Evolutionary conservation across 1,139 yeast genomes (phyloP), one percentile per base, ranked within the genome.

Genomic region (Debaryomyces udenii): DNA sequence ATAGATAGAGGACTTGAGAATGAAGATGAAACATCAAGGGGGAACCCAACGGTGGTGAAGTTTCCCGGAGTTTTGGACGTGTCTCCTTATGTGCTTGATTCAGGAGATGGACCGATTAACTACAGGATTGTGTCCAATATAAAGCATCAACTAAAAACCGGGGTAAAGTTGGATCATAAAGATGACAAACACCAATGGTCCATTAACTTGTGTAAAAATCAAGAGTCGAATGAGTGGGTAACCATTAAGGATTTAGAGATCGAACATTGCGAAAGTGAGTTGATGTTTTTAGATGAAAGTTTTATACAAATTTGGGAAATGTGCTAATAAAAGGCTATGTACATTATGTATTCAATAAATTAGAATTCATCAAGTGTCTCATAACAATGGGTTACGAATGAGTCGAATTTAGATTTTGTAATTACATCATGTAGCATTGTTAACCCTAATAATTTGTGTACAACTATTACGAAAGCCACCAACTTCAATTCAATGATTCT

Each of bases 261-360:
- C 1, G 68, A 64, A 29, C 57, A 58, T 11, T 71, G 76, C 30
- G 81, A 81, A 32, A 67, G 70, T 36, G 90, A 84, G 48, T 64
- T 86, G 38, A 53, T 87, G 39, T 83, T 85, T 51, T 58, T 86
- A 28, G 73, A 75, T 33, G 88, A 84, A 48, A 76, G 80, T 35
- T 81, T 79, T 58, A 63, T 87, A 31, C 91, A 85, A 57, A 63
- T 86, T 13, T 86, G 94, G 94, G 76, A 79, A 50, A 40, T 24
- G 28, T 20, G 35, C 23, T 42, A 20, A 39, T n/a, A 15, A 17
- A 18, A 13, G 27, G 4, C 24, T 39, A 39, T 36, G 39, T 36
- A 35, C 35, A 40, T 7, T 29, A 37, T 18, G 26, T 27, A 23
- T 37, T 11, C 17, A 10, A 28, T 28, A 31, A 26, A 27, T 9